Conservation (phyloP, 2,329 filamentous ascomycete genomes). For the Fusarium goolgardi region DNA sequence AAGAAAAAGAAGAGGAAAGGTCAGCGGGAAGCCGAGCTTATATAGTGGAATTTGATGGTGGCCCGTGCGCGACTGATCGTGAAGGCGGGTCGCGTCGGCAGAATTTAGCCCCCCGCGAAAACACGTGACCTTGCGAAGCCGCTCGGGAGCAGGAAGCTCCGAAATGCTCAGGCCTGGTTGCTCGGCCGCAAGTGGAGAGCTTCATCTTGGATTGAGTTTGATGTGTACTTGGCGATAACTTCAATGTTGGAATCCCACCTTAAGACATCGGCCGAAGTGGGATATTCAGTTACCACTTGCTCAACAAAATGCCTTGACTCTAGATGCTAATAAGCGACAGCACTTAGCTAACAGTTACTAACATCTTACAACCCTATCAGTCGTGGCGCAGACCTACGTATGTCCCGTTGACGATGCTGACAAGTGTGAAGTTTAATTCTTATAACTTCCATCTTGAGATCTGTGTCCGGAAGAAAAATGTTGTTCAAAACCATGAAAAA, state of each 20-base stretch:
- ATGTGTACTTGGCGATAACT: conserved; percentile 5
- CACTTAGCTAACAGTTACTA: conserved; percentile 8
- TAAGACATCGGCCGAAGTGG: background rate
- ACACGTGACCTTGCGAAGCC: background rate
- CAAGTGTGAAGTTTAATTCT: conserved; percentile 18
- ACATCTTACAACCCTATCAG: conserved; percentile 8
- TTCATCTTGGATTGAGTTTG: conserved; percentile 20
- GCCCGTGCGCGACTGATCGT: conserved; percentile 22
- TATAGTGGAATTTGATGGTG: conserved; percentile 41
- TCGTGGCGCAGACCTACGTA: conserved; percentile 9
- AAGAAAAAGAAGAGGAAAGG: conserved; percentile 47
- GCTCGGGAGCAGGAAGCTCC: background rate
- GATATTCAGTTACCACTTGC: background rate
- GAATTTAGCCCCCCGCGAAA: background rate
- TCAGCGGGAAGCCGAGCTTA: conserved; percentile 29
- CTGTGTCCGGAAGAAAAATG: background rate
- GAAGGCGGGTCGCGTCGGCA: background rate
- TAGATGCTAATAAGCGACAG: background rate
- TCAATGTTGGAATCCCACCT: conserved; percentile 4
- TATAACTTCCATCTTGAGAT: conserved; percentile 11
- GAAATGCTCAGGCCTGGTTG: background rate
- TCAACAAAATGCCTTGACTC: background rate
- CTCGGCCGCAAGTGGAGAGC: conserved; percentile 11
- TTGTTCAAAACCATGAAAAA: background rate
- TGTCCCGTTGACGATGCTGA: background rate